Percentiles rank a stretch among this genome's conserved stretches.
Evolutionary conservation across 495 filamentous ascomycete species (phyloP).

Genomic region (Peziza echinospora): DNA sequence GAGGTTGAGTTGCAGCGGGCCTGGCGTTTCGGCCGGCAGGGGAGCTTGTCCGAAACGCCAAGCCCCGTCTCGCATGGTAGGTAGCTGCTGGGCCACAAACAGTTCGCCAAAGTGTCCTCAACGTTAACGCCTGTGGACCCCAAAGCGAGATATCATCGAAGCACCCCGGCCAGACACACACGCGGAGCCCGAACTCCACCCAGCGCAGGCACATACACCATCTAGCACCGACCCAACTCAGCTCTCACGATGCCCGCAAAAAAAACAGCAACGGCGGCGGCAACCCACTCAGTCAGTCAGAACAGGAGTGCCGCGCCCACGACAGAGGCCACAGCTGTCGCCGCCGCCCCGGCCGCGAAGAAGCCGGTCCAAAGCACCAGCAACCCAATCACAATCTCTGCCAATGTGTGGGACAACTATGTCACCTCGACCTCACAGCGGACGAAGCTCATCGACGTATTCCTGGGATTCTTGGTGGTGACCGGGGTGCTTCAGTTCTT

Average conservation of each 20-base stretch:
- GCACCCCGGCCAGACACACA: no score
- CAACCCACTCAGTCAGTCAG: no score
- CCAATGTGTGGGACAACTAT: conserved; percentile 53
- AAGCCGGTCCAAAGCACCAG: conserved; percentile 6
- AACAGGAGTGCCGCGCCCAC: conserved; percentile 7
- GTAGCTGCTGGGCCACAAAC: conserved; percentile 19
- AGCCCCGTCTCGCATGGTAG: no score
- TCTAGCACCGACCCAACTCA: conserved; percentile 5
- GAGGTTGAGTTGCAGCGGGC: no score
- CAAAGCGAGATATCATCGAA: no score
- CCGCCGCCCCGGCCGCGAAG: conserved; percentile 2
- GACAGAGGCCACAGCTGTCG: conserved; percentile 2
- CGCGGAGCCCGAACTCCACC: no score
- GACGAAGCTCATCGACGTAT: conserved; percentile 76
- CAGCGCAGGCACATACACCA: no score
- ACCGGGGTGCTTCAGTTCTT: conserved; percentile 78
- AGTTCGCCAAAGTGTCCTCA: neutral
- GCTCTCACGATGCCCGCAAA: conserved; percentile 2
- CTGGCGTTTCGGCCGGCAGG: no score
- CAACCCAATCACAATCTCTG: conserved; percentile 12
- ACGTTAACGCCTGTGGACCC: neutral
- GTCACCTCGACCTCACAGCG: conserved; percentile 59
- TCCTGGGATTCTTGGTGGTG: conserved; percentile 73
- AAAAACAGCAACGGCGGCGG: conserved; percentile 7
- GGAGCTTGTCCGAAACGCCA: no score